Percentiles rank a stretch among this genome's conserved stretches.
Evolutionary conservation across 176 grass and related monocot species (phyloP).

Genomic region (Eleusine indica): DNA sequence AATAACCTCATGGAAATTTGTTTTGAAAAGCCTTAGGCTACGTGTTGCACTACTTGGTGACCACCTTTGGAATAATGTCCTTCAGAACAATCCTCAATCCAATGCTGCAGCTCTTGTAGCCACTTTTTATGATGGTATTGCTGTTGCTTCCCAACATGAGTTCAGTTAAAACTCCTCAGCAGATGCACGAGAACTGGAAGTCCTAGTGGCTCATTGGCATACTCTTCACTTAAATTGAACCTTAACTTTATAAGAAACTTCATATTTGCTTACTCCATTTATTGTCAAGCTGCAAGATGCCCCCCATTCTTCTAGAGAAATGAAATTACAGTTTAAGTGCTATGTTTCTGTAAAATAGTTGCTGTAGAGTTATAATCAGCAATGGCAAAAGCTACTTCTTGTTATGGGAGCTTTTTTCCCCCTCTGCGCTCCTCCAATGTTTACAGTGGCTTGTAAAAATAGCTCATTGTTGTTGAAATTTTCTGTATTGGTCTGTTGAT

Average conservation of each 20-base stretch:
- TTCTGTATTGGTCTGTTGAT: background rate
- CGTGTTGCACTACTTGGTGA: background rate
- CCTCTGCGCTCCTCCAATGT: background rate
- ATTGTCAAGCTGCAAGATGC: background rate
- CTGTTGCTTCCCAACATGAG: background rate
- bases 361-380: slow-evolving; percentile 4
- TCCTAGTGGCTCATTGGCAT: background rate
- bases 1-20: background rate
- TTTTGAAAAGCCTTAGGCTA: no score
- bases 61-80: background rate
- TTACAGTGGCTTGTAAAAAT: background rate
- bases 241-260: background rate
- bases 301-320: background rate
- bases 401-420: background rate
- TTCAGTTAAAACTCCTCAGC: background rate
- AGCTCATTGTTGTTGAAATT: background rate
- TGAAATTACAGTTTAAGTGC: background rate
- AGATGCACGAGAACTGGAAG: background rate
- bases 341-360: background rate
- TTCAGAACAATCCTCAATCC: background rate
- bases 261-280: background rate
- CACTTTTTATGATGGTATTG: background rate
- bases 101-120: background rate
- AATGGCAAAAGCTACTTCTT: slow-evolving; percentile 5
- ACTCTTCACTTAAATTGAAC: background rate